A percentile compares a stretch with the other conserved stretches of the same genome.
Conservation (phyloP, 108 stramenopile species). For the Bacterosira constricta region DNA sequence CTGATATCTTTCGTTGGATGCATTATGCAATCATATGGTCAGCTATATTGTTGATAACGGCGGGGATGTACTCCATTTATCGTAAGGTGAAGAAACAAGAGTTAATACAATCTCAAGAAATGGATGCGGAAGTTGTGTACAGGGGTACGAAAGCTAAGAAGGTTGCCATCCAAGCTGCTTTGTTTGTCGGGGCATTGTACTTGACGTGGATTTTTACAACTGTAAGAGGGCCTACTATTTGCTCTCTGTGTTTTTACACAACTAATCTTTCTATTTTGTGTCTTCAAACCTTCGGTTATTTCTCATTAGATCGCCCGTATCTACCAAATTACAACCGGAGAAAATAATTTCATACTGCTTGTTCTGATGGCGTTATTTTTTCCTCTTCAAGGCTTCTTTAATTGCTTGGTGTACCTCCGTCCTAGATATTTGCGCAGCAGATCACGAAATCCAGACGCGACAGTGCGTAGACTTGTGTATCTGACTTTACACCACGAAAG, state of each 20-base stretch:
- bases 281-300: neutral
- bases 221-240: conserved; percentile 9
- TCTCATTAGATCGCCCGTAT: conserved; percentile 30
- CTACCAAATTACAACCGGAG: conserved; percentile 26
- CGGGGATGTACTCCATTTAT: conserved; percentile 45
- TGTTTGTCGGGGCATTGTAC: conserved; percentile 51
- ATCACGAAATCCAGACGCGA: conserved; percentile 24
- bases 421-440: conserved; percentile 48
- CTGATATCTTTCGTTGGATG: conserved; percentile 36
- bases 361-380: conserved; percentile 53
- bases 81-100: conserved; percentile 26
- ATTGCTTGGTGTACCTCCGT: conserved; percentile 47
- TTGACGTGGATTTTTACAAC: conserved; percentile 53
- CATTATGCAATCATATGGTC: conserved; percentile 46
- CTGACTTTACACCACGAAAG: conserved; percentile 30
- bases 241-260: neutral
- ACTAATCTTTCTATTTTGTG: neutral
- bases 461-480: conserved; percentile 4
- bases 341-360: conserved; percentile 30
- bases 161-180: conserved; percentile 38
- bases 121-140: conserved; percentile 4
- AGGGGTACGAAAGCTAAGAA: conserved; percentile 28
- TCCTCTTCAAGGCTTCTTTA: conserved; percentile 68
- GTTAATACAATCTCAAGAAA: neutral
- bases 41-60: conserved; percentile 34